Base-by-base conservation (phyloP, 2,329 filamentous ascomycete species). In the Xylariaceae sp. region DNA sequence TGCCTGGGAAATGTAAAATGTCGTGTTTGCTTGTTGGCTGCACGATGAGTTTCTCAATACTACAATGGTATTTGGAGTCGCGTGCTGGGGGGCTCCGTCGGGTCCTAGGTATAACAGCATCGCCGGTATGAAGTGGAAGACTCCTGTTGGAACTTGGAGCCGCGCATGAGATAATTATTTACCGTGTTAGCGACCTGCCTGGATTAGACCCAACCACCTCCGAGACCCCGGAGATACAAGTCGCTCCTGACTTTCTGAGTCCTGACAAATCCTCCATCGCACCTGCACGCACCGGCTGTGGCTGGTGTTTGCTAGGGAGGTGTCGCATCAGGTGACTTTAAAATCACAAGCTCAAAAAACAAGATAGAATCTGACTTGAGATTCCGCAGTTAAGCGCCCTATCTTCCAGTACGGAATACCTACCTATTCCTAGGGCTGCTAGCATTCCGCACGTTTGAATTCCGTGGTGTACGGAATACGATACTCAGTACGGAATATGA, bases 21-120 rank as follows among this genome's bases (percentile, higher is more conserved):
- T 47, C 35, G 13, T 58, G 48, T 51, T 17, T 47, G 49, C 35
- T 49, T 56, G 56, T 60, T 64, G 55, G 60, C 60, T 64, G 62
- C 60, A 60, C 52, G 49, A 50, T 13, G 45, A 34, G 48, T 56
- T 30, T 57, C 3, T 51, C 15, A 30, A 51, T 59, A 53, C 51
- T 18, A 53, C 23, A 49, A 18, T 49, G 47, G 4, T 1, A 2
- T 45, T 49, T 49, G 47, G 15, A 55, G 35, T 34, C 39, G 53
- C 17, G 17, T 18, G 17, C 17, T 18, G 17, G 17, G 17, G 17
- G 17, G 17, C 17, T 18, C 17, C 17, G 17, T 18, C 17, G 17
- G 17, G 17, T 18, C 17, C 17, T 18, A 30, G 23, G 23, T 30
- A 37, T 56, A 17, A 52, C 39, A 51, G 47, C 23, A 35, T 39